phyloP scores from a whole-genome alignment of 2,329 filamentous ascomycete species.

The Fusarium longipes region DNA sequence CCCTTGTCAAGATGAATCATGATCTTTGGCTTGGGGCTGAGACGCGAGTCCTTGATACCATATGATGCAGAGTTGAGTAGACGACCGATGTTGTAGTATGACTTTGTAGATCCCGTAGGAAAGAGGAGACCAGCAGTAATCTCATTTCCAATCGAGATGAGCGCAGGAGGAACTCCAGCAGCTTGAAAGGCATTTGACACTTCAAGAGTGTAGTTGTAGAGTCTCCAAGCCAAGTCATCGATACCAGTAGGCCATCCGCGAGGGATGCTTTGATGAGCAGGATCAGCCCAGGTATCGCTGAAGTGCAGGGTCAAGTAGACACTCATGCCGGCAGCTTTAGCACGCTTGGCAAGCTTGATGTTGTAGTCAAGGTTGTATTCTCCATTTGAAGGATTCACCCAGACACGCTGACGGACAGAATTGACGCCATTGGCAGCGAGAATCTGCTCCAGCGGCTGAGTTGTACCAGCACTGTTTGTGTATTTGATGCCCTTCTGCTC shows the following conservation, averaged over 20 bases:
- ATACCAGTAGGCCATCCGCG: conserved; percentile 72
- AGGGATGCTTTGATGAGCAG: conserved; percentile 70
- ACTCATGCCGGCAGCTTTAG: conserved; percentile 69
- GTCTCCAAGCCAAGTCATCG: conserved; percentile 66
- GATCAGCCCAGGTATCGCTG: conserved; percentile 78
- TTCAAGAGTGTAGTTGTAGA: conserved; percentile 76
- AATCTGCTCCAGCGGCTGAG: conserved; percentile 70
- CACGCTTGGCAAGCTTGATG: conserved; percentile 72
- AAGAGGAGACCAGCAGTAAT: conserved; percentile 75
- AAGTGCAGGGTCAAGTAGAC: conserved; percentile 74
- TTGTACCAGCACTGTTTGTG: conserved; percentile 63
- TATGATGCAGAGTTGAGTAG: conserved; percentile 72
- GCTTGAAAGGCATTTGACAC: conserved; percentile 70
- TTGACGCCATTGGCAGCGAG: conserved; percentile 72
- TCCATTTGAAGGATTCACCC: conserved; percentile 74
- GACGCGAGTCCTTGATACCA: conserved; percentile 71
- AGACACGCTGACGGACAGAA: conserved; percentile 76
- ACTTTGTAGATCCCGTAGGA: conserved; percentile 66
- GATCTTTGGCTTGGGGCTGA: conserved; percentile 70
- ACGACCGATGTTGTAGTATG: conserved; percentile 69
- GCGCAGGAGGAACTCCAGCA: conserved; percentile 65
- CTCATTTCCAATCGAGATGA: conserved; percentile 80
- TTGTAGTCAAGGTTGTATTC: conserved; percentile 78
- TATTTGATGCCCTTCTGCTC: conserved; percentile 71
- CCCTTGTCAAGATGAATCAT: conserved; percentile 82